Evolutionary conservation across 1,139 yeast genomes (phyloP), one percentile per base, ranked within the genome.

Genomic region (Scheffersomyces segobiensis): DNA sequence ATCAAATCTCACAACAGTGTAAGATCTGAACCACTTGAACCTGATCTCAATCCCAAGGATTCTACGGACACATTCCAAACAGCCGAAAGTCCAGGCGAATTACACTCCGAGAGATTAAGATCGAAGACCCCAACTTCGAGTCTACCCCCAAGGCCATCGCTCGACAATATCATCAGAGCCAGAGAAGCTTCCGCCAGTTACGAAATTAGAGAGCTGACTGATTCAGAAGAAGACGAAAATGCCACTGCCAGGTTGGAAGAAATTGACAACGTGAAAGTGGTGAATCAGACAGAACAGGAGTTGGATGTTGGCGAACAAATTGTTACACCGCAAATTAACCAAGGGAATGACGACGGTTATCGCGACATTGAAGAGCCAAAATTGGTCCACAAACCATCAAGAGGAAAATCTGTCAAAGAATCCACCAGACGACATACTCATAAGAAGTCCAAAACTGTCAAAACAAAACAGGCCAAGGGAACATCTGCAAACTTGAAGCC

Each of bases 361-460:
- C 75, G 74, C 62, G 84, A 80, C 62, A 73, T 79, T 46, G 79
- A 71, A 17, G 79, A 75, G 46, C 81, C 81, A 0, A 73, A 71
- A n/a, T 59, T 76, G 49, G 70, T 74, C 2, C 65, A 70, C 52
- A 67, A 72, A 53, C 78, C 79, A 3, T 62, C 74, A 18, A 63
- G 75, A 57, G 78, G 69, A 12, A 77, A 76, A 62, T 72, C 81
- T 0, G 81, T 77, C 17, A 75, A 71, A 57, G 78, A 74, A 5
- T 67, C 76, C n/a, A 76, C 71, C 4, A 63, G 60, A 19, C 21
- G 20, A 8, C 59, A 58, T 3, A 47, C 52, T 3, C 63, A 57
- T 21, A 58, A 49, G 53, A 57, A 63, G 50, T 53, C 55, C 52
- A 65, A 61, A 57, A 58, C 62, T 53, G 65, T 66, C 19, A 69